These are phyloP conservation scores for Xenosphaeropsis pyriputrescens DNA, from an alignment of 2,329 filamentous ascomycete genomes.

Conservation along the genomic window DNA sequence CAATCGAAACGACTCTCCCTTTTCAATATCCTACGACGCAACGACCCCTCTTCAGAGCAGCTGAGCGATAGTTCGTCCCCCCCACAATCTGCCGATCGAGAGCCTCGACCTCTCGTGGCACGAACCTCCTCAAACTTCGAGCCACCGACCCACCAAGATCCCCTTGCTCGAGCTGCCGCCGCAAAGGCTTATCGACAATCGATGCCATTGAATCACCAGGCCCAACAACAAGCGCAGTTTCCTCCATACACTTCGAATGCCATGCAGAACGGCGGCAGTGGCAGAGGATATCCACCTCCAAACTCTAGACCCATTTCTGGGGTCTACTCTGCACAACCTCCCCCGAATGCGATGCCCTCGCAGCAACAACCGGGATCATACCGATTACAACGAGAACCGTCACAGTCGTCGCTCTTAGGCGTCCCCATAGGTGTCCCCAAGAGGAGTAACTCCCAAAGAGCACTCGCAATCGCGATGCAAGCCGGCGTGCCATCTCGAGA, in stretches of 20 bases:
- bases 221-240: constrained; percentile 24
- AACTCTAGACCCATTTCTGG: constrained; percentile 28
- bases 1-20: constrained; percentile 18
- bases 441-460: constrained; percentile 45
- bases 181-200: constrained; percentile 24
- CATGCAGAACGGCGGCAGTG: constrained; percentile 19
- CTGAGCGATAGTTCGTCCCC: constrained; percentile 7
- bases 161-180: constrained; percentile 11
- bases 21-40: constrained; percentile 19
- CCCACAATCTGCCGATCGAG: constrained; percentile 3
- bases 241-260: constrained; percentile 27
- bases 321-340: constrained; percentile 25
- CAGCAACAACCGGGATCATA: constrained; percentile 26
- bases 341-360: constrained; percentile 20
- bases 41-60: constrained; percentile 10
- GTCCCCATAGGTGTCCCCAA: constrained; percentile 34
- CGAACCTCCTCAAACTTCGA: constrained; percentile 16
- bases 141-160: constrained; percentile 12
- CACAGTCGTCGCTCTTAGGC: constrained; percentile 37
- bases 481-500: constrained; percentile 51
- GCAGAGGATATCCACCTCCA: constrained; percentile 20
- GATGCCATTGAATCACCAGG: constrained; percentile 26
- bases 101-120: constrained; percentile 6
- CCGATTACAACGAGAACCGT: constrained; percentile 42
- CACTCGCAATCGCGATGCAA: constrained; percentile 40